These are phyloP conservation scores for Novakomyces olei DNA, from an alignment of 805 yeast genomes.

Conservation along the genomic window DNA sequence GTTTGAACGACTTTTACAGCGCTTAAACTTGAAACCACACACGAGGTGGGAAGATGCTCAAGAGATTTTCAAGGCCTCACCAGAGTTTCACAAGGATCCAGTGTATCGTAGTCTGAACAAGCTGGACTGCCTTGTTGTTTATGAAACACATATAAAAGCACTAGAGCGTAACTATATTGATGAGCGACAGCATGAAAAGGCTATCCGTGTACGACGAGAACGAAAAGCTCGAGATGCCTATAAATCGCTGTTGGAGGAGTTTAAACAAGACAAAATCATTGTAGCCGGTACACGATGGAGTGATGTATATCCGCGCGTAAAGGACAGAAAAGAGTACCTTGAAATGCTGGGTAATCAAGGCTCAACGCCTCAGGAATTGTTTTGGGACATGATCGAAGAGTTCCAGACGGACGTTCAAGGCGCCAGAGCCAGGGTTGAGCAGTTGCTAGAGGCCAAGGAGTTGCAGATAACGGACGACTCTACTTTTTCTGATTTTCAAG, in stretches of 20 bases:
- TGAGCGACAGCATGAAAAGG: conserved; percentile 14
- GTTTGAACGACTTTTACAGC: conserved; percentile 7
- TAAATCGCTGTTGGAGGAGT: conserved; percentile 23
- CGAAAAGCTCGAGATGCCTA: conserved; percentile 44
- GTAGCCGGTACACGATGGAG: conserved; percentile 36
- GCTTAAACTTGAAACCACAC: conserved; percentile 11
- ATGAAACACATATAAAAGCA: conserved; percentile 19
- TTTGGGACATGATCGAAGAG: conserved; percentile 50
- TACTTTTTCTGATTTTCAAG: conserved; percentile 10
- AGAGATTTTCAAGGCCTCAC: conserved; percentile 14
- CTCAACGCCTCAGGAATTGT: conserved; percentile 53
- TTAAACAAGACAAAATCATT: conserved; percentile 17
- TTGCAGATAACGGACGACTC: conserved; percentile 12
- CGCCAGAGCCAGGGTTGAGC: conserved; percentile 37
- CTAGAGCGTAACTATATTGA: conserved; percentile 14
- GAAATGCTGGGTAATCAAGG: conserved; percentile 54
- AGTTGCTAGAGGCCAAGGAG: conserved; percentile 21
- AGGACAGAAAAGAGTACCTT: conserved; percentile 34
- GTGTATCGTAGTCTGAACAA: conserved; percentile 20
- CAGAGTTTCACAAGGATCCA: conserved; percentile 5
- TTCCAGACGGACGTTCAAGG: conserved; percentile 33
- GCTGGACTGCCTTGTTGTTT: conserved; percentile 37
- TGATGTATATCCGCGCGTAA: conserved; percentile 29
- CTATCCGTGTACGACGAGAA: conserved; percentile 31
- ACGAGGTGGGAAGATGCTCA: conserved; percentile 19